A percentile compares a stretch with the other conserved stretches of the same genome.
phyloP scores from a whole-genome alignment of 2,329 filamentous ascomycete species.

The Byssochlamys sp. region DNA sequence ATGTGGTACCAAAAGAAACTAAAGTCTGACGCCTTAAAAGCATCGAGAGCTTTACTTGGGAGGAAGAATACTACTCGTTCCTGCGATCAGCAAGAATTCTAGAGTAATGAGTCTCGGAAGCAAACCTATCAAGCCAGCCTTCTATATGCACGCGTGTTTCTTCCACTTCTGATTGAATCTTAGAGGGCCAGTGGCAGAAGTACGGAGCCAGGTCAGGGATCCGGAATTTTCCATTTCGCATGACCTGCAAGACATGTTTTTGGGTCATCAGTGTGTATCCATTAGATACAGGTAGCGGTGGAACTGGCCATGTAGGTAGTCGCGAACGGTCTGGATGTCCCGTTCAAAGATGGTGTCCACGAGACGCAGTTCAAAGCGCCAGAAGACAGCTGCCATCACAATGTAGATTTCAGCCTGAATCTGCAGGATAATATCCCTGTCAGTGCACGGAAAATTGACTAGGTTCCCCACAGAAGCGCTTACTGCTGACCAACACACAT shows the following conservation, averaged over 20 bases:
- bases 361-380: slow-evolving; percentile 11
- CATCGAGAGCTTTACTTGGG: background rate
- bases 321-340: slow-evolving; percentile 1
- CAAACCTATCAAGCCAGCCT: background rate
- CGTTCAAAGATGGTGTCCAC: slow-evolving; percentile 9
- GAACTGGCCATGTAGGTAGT: background rate
- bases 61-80: background rate
- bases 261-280: background rate
- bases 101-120: background rate
- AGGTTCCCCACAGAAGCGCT: background rate
- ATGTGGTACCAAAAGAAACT: background rate
- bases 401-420: slow-evolving; percentile 3
- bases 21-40: slow-evolving; percentile 2
- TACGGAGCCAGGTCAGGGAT: background rate
- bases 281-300: background rate
- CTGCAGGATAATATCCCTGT: background rate
- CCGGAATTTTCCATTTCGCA: background rate
- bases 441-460: background rate
- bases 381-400: slow-evolving; percentile 7
- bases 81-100: background rate
- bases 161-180: background rate
- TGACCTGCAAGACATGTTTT: background rate
- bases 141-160: background rate
- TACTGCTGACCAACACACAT: background rate
- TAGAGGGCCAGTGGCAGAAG: background rate